phyloP scores from a whole-genome alignment of 2,329 filamentous ascomycete genomes.

The Talaromyces islandicus region DNA sequence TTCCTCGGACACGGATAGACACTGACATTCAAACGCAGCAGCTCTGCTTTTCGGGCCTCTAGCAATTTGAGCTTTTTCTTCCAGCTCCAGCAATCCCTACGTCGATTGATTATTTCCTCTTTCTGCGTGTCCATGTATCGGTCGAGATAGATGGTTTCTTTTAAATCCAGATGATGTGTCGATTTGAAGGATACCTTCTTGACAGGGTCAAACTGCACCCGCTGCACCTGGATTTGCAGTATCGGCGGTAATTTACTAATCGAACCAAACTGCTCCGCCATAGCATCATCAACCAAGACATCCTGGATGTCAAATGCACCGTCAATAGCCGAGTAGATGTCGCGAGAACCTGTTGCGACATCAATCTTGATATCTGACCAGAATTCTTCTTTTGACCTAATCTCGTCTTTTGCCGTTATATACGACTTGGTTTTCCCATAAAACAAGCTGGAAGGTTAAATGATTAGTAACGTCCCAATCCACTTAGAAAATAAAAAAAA shows the following conservation, averaged over 20 bases:
- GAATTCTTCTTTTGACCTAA: slow-evolving; percentile 49
- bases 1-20: slow-evolving; percentile 14
- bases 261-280: slow-evolving; percentile 60
- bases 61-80: slow-evolving; percentile 58
- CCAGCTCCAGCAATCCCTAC: slow-evolving; percentile 68
- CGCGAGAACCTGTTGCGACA: slow-evolving; percentile 52
- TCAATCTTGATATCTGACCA: slow-evolving; percentile 61
- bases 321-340: slow-evolving; percentile 79
- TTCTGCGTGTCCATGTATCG: slow-evolving; percentile 67
- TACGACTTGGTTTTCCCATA: slow-evolving; percentile 43
- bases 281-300: slow-evolving; percentile 58
- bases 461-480: neutral
- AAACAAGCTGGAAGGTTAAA: slow-evolving; percentile 35
- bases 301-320: slow-evolving; percentile 76
- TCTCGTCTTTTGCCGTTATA: slow-evolving; percentile 40
- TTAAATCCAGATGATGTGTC: slow-evolving; percentile 69
- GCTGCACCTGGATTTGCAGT: slow-evolving; percentile 82
- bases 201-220: slow-evolving; percentile 65
- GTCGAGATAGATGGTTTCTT: slow-evolving; percentile 77
- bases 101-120: slow-evolving; percentile 56
- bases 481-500: slow-evolving; percentile 5
- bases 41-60: slow-evolving; percentile 40
- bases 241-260: slow-evolving; percentile 76
- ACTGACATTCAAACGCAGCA: slow-evolving; percentile 33
- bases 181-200: slow-evolving; percentile 62